A percentile compares a stretch with the other conserved stretches of the same genome.
These are phyloP conservation scores for Lotmaria passim DNA, from an alignment of 208 protist genomes.

Conservation along the genomic window DNA sequence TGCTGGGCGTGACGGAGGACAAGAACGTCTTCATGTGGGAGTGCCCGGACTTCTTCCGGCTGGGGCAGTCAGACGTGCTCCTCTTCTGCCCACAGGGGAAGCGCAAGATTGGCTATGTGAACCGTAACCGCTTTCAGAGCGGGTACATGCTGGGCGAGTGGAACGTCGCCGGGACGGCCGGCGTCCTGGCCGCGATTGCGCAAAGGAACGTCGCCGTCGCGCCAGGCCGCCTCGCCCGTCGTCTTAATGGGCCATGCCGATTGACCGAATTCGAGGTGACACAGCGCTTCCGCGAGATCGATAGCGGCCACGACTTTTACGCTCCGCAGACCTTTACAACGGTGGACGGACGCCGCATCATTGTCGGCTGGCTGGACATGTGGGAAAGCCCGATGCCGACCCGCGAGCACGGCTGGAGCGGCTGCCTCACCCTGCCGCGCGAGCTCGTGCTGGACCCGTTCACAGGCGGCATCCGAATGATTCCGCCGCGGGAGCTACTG, in stretches of 20 bases:
- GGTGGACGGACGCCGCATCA: slow-evolving; percentile 39
- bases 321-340: slow-evolving; percentile 42
- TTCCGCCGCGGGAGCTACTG: slow-evolving; percentile 40
- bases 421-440: slow-evolving; percentile 47
- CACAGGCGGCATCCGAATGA: slow-evolving; percentile 30
- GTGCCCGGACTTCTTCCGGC: slow-evolving; percentile 49
- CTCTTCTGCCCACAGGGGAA: slow-evolving; percentile 55
- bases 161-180: not conserved
- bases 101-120: slow-evolving; percentile 22
- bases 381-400: slow-evolving; percentile 51
- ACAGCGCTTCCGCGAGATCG: slow-evolving; percentile 43
- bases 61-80: slow-evolving; percentile 23
- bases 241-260: not conserved
- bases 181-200: not conserved
- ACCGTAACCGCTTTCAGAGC: slow-evolving; percentile 53
- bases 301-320: slow-evolving; percentile 54
- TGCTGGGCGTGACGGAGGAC: slow-evolving; percentile 38
- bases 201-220: not conserved
- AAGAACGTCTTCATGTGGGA: slow-evolving; percentile 67
- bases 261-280: slow-evolving; percentile 26
- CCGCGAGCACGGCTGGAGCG: slow-evolving; percentile 44
- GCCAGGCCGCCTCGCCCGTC: not conserved
- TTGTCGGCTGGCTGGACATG: slow-evolving; percentile 51
- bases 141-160: slow-evolving; percentile 37
- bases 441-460: slow-evolving; percentile 36